phyloP scores from a whole-genome alignment of 495 filamentous ascomycete species.

The Trichoderma virens region DNA sequence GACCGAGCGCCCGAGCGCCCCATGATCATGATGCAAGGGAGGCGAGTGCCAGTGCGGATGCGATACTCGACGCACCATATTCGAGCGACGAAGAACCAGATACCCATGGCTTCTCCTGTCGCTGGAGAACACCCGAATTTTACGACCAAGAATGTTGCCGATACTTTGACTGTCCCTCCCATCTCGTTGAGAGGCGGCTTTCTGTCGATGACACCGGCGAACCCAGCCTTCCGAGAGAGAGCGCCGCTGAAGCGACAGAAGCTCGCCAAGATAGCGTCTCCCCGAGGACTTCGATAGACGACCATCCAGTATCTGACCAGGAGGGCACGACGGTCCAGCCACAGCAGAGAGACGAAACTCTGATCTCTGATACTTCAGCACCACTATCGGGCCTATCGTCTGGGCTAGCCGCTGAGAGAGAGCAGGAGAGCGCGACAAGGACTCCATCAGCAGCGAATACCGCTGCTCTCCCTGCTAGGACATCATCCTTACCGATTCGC shows the following conservation, averaged over 20 bases:
- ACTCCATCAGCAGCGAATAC: neutral
- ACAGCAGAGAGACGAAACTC: neutral
- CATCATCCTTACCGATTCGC: neutral
- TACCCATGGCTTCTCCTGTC: conserved; percentile 16
- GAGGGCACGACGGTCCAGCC: neutral
- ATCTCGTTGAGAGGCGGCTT: conserved; percentile 23
- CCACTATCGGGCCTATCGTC: neutral
- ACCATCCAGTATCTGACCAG: neutral
- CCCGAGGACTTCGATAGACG: neutral
- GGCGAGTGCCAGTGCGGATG: neutral
- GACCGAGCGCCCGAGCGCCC: conserved; percentile 8
- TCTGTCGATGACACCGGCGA: conserved; percentile 14
- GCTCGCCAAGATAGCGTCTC: neutral
- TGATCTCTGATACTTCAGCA: neutral
- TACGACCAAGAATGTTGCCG: conserved; percentile 34
- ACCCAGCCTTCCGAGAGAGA: neutral
- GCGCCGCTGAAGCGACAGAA: neutral
- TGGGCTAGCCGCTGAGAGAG: neutral
- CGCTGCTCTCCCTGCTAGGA: neutral
- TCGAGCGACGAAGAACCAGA: neutral
- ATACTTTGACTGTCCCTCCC: conserved; percentile 38
- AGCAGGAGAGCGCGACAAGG: neutral
- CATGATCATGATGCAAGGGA: neutral
- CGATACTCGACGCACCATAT: neutral
- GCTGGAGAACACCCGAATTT: conserved; percentile 25